These are phyloP conservation scores for Silybum marianum DNA, from an alignment of 129 eudicot species.

Conservation along the genomic window DNA sequence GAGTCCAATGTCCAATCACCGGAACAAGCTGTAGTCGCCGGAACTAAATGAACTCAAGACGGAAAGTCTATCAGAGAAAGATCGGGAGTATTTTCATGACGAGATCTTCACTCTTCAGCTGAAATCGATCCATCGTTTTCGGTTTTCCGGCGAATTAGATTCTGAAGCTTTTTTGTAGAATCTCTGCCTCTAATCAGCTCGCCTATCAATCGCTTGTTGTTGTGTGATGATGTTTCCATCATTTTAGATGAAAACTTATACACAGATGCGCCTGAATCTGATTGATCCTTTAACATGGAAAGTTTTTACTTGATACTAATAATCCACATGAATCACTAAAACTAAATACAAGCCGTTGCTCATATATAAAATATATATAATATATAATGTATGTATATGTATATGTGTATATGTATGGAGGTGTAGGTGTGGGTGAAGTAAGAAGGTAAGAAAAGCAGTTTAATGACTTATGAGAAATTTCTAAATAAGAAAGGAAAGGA, in stretches of 20 bases:
- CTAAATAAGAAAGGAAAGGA: not conserved
- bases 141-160: conserved; percentile 29
- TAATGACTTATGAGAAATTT: not conserved
- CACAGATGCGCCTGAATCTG: not conserved
- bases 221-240: conserved; percentile 17
- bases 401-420: not conserved
- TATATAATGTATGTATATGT: not conserved
- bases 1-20: conserved; percentile 31
- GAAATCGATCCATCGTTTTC: conserved; percentile 29
- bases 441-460: conserved; percentile 8
- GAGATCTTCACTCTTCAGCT: conserved; percentile 39
- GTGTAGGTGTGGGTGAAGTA: not conserved
- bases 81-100: conserved; percentile 38
- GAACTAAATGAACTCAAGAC: conserved; percentile 28
- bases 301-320: not conserved
- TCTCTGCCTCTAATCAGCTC: conserved; percentile 45
- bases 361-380: not conserved
- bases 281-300: not conserved
- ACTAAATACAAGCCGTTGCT: not conserved
- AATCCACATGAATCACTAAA: not conserved
- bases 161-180: conserved; percentile 37
- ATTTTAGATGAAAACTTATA: not conserved
- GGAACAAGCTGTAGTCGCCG: conserved; percentile 16
- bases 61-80: conserved; percentile 43
- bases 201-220: conserved; percentile 24